phyloP scores from a whole-genome alignment of 768 basidiomycete genomes.

The Tubosaeta sp. region DNA sequence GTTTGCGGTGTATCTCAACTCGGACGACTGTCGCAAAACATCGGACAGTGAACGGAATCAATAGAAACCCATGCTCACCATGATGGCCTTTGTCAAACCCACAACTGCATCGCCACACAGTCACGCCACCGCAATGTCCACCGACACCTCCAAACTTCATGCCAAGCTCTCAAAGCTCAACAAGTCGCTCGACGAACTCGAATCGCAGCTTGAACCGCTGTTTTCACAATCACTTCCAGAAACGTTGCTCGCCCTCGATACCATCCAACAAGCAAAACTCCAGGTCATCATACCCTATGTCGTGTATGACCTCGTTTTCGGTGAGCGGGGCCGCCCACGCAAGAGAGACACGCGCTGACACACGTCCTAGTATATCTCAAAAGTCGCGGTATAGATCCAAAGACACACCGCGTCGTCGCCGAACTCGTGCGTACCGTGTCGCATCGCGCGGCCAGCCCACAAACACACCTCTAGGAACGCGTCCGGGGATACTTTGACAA shows the following conservation, averaged over 20 bases:
- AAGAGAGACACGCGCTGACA: not conserved
- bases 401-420: slow-evolving; percentile 67
- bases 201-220: slow-evolving; percentile 60
- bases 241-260: slow-evolving; percentile 57
- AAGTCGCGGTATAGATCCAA: slow-evolving; percentile 74
- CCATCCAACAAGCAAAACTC: slow-evolving; percentile 77
- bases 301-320: slow-evolving; percentile 81
- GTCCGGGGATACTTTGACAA: slow-evolving; percentile 81
- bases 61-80: slow-evolving; percentile 8
- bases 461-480: slow-evolving; percentile 48
- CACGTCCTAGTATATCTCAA: slow-evolving; percentile 69
- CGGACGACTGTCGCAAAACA: slow-evolving; percentile 61
- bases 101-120: slow-evolving; percentile 9
- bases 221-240: slow-evolving; percentile 67
- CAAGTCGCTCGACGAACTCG: slow-evolving; percentile 64
- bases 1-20: slow-evolving; percentile 93
- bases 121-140: slow-evolving; percentile 27
- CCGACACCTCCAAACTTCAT: slow-evolving; percentile 33
- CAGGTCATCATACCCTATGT: slow-evolving; percentile 79
- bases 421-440: slow-evolving; percentile 39
- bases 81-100: slow-evolving; percentile 10
- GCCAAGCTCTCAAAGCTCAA: slow-evolving; percentile 45
- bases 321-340: slow-evolving; percentile 39
- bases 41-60: slow-evolving; percentile 1
- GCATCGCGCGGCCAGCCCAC: not conserved